Base-by-base conservation (phyloP, 2,329 filamentous ascomycete genomes). In the Pseudocercospora pini-densiflorae region DNA sequence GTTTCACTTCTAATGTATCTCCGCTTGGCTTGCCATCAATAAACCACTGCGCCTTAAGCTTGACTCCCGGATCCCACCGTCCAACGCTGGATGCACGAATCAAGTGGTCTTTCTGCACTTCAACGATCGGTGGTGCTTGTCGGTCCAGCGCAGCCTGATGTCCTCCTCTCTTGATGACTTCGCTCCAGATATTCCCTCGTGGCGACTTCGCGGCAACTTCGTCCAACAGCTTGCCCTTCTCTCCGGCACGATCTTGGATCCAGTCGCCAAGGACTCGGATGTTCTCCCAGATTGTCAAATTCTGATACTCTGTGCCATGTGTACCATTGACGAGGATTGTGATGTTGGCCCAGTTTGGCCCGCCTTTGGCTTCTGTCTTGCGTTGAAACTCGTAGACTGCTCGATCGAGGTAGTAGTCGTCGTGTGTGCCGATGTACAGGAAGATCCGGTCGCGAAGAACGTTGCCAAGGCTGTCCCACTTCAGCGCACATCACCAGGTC, bases 61-160 rank as follows among this genome's bases (percentile, higher is more conserved):
- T 66, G 3, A 80, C 75, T 19, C 78, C 78, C 1, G 78, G 78
- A 66, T 80, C 78, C 78, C 78, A 80, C 1, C 74, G 71, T 2
- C 78, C 78, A 1, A 77, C 74, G 62, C 57, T 75, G 2, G 51
- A n/a, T 16, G 24, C 24, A 8, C 9, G 16, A 9, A n/a, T 14
- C 27, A 16, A 9, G 24, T 27, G 9, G 7, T 19, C 16, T 1
- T 43, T 67, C 21, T 67, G 43, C 2, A 68, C 29, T 2, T 53
- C 19, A 23, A 29, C 24, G 0, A 71, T 24, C 0, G 78, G 78
- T 1, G 71, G 66, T 8, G 72, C 71, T 59, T 80, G 78, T 21
- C 77, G 71, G 8, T 68, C 69, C 2, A 79, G 33, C 2, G 78
- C 78, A 40, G 78, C 78, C 29, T 72, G 51, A 27, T 70, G 75